These are phyloP conservation scores for Claviceps humidiphila DNA, from an alignment of 2,329 filamentous ascomycete species.

Conservation along the genomic window DNA sequence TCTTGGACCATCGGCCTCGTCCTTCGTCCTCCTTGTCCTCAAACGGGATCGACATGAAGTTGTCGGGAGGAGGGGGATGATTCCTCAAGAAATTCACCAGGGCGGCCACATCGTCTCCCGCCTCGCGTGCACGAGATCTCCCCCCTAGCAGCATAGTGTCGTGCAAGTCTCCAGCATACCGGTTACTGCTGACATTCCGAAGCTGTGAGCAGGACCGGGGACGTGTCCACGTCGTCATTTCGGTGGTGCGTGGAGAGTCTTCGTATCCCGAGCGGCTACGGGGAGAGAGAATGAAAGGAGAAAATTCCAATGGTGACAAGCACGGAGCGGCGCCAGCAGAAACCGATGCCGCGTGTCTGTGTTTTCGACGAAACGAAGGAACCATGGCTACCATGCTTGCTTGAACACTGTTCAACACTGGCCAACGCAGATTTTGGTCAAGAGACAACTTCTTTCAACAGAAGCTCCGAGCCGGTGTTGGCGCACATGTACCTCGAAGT, in stretches of 20 bases:
- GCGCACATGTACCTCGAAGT: not conserved
- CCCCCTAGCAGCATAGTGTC: constrained; percentile 1
- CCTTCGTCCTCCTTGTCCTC: constrained; percentile 15
- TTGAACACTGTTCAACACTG: not conserved
- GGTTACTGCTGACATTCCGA: not conserved
- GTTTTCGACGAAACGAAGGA: not conserved
- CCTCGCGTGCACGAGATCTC: constrained; percentile 8
- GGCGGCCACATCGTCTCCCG: constrained; percentile 18
- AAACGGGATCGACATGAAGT: constrained; percentile 35
- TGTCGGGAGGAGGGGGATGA: constrained; percentile 33
- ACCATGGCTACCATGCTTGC: not conserved
- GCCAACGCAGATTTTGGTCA: not conserved
- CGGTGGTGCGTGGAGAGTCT: not conserved
- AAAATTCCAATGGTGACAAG: constrained; percentile 1
- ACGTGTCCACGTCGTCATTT: not conserved
- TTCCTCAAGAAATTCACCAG: constrained; percentile 37
- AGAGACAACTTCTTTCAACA: not conserved
- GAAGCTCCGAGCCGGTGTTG: not conserved
- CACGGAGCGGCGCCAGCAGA: not conserved
- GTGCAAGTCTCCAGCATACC: constrained; percentile 3
- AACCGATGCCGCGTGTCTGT: constrained; percentile 1
- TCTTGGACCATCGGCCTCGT: constrained; percentile 26
- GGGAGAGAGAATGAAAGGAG: constrained; percentile 3
- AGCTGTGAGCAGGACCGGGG: not conserved
- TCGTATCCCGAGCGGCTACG: constrained; percentile 4